Evolutionary conservation across 768 basidiomycete species (phyloP).

Genomic region (Botryobasidium botryosum): DNA sequence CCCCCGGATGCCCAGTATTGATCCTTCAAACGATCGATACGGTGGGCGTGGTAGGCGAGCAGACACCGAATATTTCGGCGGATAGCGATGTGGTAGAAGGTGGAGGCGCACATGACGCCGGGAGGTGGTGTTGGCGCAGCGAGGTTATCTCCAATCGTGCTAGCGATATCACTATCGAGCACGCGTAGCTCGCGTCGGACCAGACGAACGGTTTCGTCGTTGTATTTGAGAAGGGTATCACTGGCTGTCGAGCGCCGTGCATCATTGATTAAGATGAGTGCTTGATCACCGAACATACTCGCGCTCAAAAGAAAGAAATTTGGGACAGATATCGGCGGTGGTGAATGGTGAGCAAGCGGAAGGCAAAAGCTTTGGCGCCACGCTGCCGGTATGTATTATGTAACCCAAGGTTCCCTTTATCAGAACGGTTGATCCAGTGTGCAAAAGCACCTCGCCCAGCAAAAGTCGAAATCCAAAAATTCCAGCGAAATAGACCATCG

Average conservation of each 20-base stretch:
- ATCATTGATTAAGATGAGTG: slow-evolving; percentile 73
- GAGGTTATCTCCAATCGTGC: slow-evolving; percentile 17
- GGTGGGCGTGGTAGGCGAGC: slow-evolving; percentile 80
- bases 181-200: slow-evolving; percentile 85
- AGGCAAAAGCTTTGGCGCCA: no score
- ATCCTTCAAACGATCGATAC: slow-evolving; percentile 66
- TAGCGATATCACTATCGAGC: slow-evolving; percentile 31
- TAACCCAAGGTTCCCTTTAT: no score
- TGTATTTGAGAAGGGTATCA: slow-evolving; percentile 80
- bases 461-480: no score
- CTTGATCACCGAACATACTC: slow-evolving; percentile 46
- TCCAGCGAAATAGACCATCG: no score
- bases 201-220: slow-evolving; percentile 69
- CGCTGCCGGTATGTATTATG: no score
- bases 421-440: no score
- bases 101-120: slow-evolving; percentile 37
- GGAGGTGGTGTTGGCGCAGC: slow-evolving; percentile 24
- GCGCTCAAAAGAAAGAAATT: neutral
- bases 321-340: neutral
- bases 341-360: no score
- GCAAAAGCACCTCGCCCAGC: no score
- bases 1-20: slow-evolving; percentile 85
- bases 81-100: slow-evolving; percentile 80
- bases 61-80: slow-evolving; percentile 91
- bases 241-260: slow-evolving; percentile 71